Evolutionary conservation across 2,329 filamentous ascomycete genomes (phyloP).

Genomic region (Sporothrix sp.): DNA sequence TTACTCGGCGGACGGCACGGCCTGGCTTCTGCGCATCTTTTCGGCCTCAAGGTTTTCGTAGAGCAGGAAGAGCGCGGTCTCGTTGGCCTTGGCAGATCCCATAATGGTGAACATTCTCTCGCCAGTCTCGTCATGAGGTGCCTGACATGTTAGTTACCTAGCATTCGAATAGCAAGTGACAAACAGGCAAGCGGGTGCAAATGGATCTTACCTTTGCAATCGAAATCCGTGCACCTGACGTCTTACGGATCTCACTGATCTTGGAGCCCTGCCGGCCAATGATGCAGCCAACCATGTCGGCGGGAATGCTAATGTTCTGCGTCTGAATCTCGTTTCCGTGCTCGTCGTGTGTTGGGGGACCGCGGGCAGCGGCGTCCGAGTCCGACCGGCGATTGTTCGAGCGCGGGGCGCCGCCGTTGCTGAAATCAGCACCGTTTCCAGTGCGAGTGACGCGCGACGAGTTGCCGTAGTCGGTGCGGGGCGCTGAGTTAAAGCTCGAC

Average conservation of each 20-base stretch:
- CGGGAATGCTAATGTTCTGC: slow-evolving; percentile 98
- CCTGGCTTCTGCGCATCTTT: slow-evolving; percentile 94
- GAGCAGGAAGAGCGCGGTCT: slow-evolving; percentile 88
- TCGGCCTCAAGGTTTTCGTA: slow-evolving; percentile 99
- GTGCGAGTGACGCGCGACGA: slow-evolving; percentile 79
- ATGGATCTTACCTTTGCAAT: slow-evolving; percentile 64
- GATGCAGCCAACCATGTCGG: slow-evolving; percentile 99
- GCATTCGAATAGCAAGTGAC: not conserved
- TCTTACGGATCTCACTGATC: slow-evolving; percentile 98
- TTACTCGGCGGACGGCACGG: slow-evolving; percentile 43
- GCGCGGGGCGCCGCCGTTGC: slow-evolving; percentile 56
- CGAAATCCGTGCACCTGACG: slow-evolving; percentile 90
- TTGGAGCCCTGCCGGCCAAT: slow-evolving; percentile 92
- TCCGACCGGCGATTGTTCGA: slow-evolving; percentile 71
- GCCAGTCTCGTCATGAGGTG: slow-evolving; percentile 91
- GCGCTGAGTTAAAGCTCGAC: slow-evolving; percentile 26
- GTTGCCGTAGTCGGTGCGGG: slow-evolving; percentile 45
- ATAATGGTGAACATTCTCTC: slow-evolving; percentile 99
- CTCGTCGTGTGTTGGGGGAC: slow-evolving; percentile 81
- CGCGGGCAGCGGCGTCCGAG: slow-evolving; percentile 68
- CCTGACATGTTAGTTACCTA: slow-evolving; percentile 32
- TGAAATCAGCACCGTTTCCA: slow-evolving; percentile 96
- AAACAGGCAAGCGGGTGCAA: too few species aligned
- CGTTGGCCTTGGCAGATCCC: slow-evolving; percentile 86
- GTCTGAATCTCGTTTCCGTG: slow-evolving; percentile 97